phyloP scores from a whole-genome alignment of 1,284 basidiomycete genomes.

The Stygiomarasmius scandens region DNA sequence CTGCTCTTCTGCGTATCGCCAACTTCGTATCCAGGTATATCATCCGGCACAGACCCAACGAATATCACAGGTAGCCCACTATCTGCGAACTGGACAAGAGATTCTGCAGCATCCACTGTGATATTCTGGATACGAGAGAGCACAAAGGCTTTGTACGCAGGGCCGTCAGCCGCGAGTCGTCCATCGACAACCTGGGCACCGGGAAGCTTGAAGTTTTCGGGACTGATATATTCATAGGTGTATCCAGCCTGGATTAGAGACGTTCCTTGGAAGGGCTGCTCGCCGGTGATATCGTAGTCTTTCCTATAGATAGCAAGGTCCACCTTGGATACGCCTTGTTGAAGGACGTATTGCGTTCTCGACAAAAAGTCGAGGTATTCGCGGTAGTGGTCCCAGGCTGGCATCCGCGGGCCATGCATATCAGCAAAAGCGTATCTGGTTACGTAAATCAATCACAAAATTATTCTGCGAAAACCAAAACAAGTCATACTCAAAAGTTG shows the following conservation, averaged over 20 bases:
- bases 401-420: conserved; percentile 18
- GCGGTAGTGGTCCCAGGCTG: conserved; percentile 18
- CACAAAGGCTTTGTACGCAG: conserved; percentile 23
- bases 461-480: neutral
- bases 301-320: conserved; percentile 20
- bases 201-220: conserved; percentile 21
- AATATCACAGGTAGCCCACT: conserved; percentile 19
- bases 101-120: conserved; percentile 19
- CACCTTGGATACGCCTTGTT: conserved; percentile 18
- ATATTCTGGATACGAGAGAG: conserved; percentile 16
- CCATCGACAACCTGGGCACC: conserved; percentile 16
- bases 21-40: conserved; percentile 20
- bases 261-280: conserved; percentile 15
- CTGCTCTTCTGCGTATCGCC: conserved; percentile 14
- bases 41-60: conserved; percentile 14
- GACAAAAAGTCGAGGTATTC: conserved; percentile 20
- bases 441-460: neutral
- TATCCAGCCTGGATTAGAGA: conserved; percentile 17
- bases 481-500: conserved; percentile 1
- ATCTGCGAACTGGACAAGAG: conserved; percentile 16
- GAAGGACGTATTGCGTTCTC: conserved; percentile 20
- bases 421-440: conserved; percentile 11
- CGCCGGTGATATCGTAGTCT: conserved; percentile 11
- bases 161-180: conserved; percentile 16
- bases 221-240: conserved; percentile 22